Evolutionary conservation across 768 basidiomycete genomes (phyloP), one percentile per base, ranked within the genome.

Genomic region (Naganishia friedmannii): DNA sequence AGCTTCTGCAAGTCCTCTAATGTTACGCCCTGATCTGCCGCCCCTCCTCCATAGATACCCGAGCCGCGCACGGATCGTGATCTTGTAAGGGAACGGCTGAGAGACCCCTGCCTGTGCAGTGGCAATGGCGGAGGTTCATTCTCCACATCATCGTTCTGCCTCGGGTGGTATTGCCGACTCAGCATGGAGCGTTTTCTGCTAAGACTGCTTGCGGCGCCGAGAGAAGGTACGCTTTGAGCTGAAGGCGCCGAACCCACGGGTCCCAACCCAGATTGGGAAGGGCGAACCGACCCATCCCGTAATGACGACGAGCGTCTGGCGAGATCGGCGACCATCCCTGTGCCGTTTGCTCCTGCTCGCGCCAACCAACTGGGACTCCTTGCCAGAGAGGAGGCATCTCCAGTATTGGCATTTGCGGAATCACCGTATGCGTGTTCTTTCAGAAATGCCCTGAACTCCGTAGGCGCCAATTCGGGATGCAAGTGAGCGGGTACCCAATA

Each of bases 401-500:
- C 67, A 8, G 45, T 58, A 13, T n/a, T n/a, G n/a, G 19, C 53
- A 53, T 42, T 60, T 17, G 15, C 28, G 28, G 60, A 0, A 57
- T 54, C 63, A 39, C 32, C 66, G 45, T 88, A 86, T 13, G 93
- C 86, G 82, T 98, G 96, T 75, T 95, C 91, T 80, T 93, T 91
- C 74, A 99, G 87, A 79, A 99, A 97, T 13, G 88, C 90, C 65
- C 92, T 87, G 81, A 99, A 99, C 81, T 98, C 93, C 56, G 88
- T 90, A 28, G 96, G 96, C 0, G 94, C 95, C 77, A 99, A 91
- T 84, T 99, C 96, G 34, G 96, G 96, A 79, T 98, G 96, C 42
- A 97, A 84, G 69, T 89, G 87, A 19, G 96, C 96, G 66, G 96
- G 96, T 32, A 99, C 93, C 96, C 96, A 99, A 85, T 98, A 98